Percentiles rank a stretch among this genome's conserved stretches.
Conservation (phyloP, 2,329 filamentous ascomycete species). For the Colletotrichum tamarilloi region DNA sequence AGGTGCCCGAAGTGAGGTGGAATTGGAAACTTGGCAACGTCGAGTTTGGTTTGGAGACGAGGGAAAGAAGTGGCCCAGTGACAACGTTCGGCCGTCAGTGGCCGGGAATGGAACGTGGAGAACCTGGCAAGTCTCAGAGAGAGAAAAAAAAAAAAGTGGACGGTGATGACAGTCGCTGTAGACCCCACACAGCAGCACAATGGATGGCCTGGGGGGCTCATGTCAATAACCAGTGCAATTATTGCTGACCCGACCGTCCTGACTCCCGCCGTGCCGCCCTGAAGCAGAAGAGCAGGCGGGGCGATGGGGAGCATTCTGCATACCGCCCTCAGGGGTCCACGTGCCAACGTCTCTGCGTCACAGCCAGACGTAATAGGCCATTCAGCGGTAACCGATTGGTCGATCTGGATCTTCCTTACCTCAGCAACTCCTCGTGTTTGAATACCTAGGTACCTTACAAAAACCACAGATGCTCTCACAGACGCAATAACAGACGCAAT, state of each 20-base stretch:
- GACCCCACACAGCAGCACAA: background rate
- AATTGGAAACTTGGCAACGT: background rate
- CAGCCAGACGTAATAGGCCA: constrained; percentile 20
- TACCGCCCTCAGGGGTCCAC: constrained; percentile 1
- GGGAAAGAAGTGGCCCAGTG: background rate
- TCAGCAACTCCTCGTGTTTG: no score
- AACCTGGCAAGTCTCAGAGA: no score
- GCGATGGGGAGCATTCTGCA: background rate
- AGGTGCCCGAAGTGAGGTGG: no score
- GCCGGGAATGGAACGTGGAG: background rate
- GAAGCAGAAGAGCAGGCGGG: background rate
- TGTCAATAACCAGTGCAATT: background rate
- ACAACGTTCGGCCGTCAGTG: background rate
- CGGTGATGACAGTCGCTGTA: constrained; percentile 25
- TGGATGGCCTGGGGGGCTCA: no score
- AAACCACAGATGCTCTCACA: background rate
- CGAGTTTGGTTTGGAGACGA: background rate
- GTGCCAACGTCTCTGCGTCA: constrained; percentile 18
- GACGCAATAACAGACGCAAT: background rate
- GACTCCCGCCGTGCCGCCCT: background rate
- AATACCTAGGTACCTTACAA: no score
- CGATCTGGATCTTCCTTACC: background rate
- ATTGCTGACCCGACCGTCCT: background rate
- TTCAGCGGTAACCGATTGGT: constrained; percentile 8
- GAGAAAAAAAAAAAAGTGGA: background rate